Base-by-base conservation (phyloP, 352 stramenopile genomes). In the Phytophthora agathidicida region DNA sequence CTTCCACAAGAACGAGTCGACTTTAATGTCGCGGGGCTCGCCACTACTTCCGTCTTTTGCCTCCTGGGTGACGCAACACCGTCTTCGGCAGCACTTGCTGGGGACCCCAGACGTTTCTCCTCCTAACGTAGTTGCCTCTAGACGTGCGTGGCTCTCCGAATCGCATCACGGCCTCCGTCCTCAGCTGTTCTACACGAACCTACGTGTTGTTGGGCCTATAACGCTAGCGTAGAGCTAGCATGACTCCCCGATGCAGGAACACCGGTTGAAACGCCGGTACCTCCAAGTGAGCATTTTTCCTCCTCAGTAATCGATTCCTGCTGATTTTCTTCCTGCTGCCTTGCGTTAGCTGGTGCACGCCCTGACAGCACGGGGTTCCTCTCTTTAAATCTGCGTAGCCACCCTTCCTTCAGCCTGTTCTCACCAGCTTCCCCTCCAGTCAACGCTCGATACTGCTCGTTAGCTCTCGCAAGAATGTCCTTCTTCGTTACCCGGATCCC, bases 371-470 rank as follows among this genome's bases (percentile, higher is more conserved):
- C 33, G 0, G 60, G 52, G 20, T 68, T 44, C 24, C 60, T 55
- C 52, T 68, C 43, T 36, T 68, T 68, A 16, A 68, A 68, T 20
- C 59, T 61, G 6, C 59, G 41, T 5, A 68, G 26, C 59, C 59
- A 68, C 8, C 60, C 52, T 22, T 64, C 60, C 22, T 64, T 68
- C 10, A 68, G 46, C 39, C 10, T 36, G 20, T 58, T 31, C 14
- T 58, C 45, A 3, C 42, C 56, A 13, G 3, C 22, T 14, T 19
- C 14, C 16, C 20, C 28, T 20, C 52, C 45, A 3, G 24, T 50
- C 19, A 68, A 10, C 4, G 8, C 38, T 9, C 38, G 38, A 30
- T 68, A 68, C 16, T 58, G 30, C 5, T 63, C 52, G 23, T 68
- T 68, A 3, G 52, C 45, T 49, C 51, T 24, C 10, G 41, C 43